Conservation (phyloP, 2,329 filamentous ascomycete genomes). For the Fusarium humuli region DNA sequence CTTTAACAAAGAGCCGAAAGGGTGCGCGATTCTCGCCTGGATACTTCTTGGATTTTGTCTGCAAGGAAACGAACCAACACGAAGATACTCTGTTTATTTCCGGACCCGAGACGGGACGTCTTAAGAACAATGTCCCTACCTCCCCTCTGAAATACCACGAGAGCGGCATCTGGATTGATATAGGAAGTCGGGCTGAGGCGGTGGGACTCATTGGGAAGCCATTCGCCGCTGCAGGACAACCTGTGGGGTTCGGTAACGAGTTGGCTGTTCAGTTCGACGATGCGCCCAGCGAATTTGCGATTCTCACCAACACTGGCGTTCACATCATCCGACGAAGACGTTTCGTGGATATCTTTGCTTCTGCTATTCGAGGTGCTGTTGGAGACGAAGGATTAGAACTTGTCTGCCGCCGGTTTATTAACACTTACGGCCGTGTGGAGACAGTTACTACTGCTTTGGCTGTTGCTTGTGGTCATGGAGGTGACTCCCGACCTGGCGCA, state of each 20-base stretch:
- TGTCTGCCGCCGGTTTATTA: conserved; percentile 85
- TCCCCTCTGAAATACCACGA: conserved; percentile 76
- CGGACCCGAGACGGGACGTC: conserved; percentile 87
- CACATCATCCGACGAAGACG: conserved; percentile 86
- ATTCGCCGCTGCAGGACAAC: conserved; percentile 75
- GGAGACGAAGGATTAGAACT: conserved; percentile 84
- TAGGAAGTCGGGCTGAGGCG: conserved; percentile 80
- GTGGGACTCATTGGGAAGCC: conserved; percentile 80
- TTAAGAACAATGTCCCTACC: conserved; percentile 69
- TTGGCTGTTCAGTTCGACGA: conserved; percentile 95
- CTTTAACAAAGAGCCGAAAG: conserved; percentile 62
- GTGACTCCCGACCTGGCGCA: conserved; percentile 77
- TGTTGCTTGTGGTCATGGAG: conserved; percentile 93
- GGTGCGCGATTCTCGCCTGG: conserved; percentile 81
- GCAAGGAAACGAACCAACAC: conserved; percentile 69
- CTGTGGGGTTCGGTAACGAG: conserved; percentile 91
- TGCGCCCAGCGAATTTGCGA: conserved; percentile 82
- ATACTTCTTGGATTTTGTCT: conserved; percentile 88
- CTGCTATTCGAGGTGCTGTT: conserved; percentile 77
- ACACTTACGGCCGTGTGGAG: conserved; percentile 87
- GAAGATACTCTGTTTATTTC: conserved; percentile 83
- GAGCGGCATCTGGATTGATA: conserved; percentile 80
- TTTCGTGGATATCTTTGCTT: conserved; percentile 91
- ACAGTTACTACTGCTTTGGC: conserved; percentile 91
- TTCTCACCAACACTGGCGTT: conserved; percentile 91